Evolutionary conservation across 257 asterid genomes (phyloP).

Genomic region (Solanum sejunctum): DNA sequence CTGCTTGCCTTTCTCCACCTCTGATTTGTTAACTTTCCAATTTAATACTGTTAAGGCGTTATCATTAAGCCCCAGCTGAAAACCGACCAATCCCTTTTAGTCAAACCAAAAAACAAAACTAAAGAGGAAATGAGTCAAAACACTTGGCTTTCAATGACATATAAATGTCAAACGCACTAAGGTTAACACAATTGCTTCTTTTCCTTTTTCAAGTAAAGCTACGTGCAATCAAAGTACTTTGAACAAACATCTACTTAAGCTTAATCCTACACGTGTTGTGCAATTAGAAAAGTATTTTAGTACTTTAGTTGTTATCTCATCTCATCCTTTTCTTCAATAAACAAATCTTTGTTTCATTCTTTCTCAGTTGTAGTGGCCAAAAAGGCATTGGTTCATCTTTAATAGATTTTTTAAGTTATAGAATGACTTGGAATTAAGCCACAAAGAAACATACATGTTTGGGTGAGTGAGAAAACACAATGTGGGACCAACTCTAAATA

Average conservation of each 20-base stretch:
- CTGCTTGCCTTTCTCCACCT: conserved; percentile 1
- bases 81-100: conserved; percentile 6
- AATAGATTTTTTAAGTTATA: conserved; percentile 1
- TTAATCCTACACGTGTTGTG: conserved; percentile 9
- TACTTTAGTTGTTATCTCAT: neutral
- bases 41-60: neutral
- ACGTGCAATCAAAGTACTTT: neutral
- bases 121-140: conserved; percentile 4
- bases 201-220: conserved; percentile 19
- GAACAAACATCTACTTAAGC: conserved; percentile 1
- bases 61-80: neutral
- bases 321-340: neutral
- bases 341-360: neutral
- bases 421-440: conserved; percentile 2
- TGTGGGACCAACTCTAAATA: conserved; percentile 13
- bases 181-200: neutral
- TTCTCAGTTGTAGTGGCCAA: conserved; percentile 1
- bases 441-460: neutral
- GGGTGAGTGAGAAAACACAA: conserved; percentile 14
- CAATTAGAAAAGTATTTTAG: neutral
- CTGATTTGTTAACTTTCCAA: conserved; percentile 11
- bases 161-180: conserved; percentile 16
- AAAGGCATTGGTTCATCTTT: conserved; percentile 1
- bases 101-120: conserved; percentile 15
- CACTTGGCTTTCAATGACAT: neutral